These are phyloP conservation scores for Sanghuangporus baumii DNA, from an alignment of 1,284 basidiomycete species.

Conservation along the genomic window DNA sequence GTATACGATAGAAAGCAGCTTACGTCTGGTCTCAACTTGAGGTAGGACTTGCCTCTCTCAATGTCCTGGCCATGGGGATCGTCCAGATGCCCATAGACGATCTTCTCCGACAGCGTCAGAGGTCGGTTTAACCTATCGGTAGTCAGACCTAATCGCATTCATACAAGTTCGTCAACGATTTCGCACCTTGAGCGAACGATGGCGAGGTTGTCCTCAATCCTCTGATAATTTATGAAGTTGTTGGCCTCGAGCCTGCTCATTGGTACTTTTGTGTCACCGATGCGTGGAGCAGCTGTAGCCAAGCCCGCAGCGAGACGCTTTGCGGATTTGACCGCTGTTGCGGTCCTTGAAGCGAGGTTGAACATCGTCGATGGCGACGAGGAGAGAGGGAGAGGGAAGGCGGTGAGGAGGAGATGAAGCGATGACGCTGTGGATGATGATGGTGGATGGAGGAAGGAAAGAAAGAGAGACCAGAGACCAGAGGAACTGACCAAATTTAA, in stretches of 20 bases:
- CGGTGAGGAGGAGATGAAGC: not conserved
- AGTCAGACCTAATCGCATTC: conserved; percentile 12
- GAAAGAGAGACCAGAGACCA: not conserved
- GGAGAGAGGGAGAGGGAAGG: conserved; percentile 19
- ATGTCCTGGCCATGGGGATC: conserved; percentile 91
- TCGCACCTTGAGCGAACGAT: conserved; percentile 77
- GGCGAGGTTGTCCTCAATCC: conserved; percentile 92
- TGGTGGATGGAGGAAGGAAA: conserved; percentile 4
- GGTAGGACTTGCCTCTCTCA: conserved; percentile 82
- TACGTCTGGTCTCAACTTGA: conserved; percentile 94
- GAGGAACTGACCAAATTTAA: not conserved
- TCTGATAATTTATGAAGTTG: conserved; percentile 94
- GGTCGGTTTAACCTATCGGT: conserved; percentile 78
- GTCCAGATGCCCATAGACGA: conserved; percentile 97
- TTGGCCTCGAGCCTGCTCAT: conserved; percentile 88
- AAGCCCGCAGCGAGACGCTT: conserved; percentile 63
- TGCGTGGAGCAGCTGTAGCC: conserved; percentile 75
- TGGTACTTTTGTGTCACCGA: conserved; percentile 88
- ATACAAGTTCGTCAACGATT: not conserved
- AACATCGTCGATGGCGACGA: conserved; percentile 52
- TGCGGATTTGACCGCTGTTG: conserved; percentile 50
- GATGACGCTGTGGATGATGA: not conserved
- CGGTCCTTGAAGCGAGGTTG: conserved; percentile 56
- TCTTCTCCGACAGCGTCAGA: conserved; percentile 96
- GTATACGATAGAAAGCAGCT: conserved; percentile 28